Evolutionary conservation across 148 eudicot species (phyloP).

Genomic region (Cornus kousa): DNA sequence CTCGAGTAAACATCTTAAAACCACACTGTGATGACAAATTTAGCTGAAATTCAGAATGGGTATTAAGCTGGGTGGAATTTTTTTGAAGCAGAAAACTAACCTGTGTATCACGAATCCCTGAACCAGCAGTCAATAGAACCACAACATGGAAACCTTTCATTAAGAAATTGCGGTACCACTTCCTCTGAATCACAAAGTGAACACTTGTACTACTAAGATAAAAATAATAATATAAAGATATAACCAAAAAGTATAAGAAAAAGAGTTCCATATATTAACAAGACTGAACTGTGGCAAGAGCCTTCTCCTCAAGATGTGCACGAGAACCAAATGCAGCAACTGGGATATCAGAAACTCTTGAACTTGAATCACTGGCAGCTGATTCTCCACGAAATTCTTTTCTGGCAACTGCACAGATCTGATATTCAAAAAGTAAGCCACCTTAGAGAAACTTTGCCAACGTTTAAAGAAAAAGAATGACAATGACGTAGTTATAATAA

Average conservation of each 20-base stretch:
- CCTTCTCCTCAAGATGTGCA: constrained; percentile 78
- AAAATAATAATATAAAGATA: not conserved
- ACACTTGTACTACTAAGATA: constrained; percentile 7
- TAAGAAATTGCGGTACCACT: constrained; percentile 96
- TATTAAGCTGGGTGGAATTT: not conserved
- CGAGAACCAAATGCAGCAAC: constrained; percentile 74
- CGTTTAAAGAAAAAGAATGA: not conserved
- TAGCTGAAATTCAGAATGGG: not conserved
- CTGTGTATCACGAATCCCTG: constrained; percentile 98
- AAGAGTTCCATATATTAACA: not conserved
- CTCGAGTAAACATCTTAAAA: constrained; percentile 97
- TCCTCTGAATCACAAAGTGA: constrained; percentile 58
- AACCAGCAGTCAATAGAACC: constrained; percentile 92
- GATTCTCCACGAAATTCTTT: constrained; percentile 22
- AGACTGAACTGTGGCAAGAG: constrained; percentile 58
- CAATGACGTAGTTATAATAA: not conserved
- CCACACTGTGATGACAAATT: constrained; percentile 62
- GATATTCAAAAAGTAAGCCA: constrained; percentile 32
- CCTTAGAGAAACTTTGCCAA: not conserved
- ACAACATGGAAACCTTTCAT: constrained; percentile 99
- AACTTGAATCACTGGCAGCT: constrained; percentile 18
- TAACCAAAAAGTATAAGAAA: not conserved
- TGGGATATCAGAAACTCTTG: constrained; percentile 40
- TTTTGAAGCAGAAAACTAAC: constrained; percentile 30
- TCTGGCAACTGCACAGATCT: constrained; percentile 75